Base-by-base conservation (phyloP, 2,329 filamentous ascomycete species). In the Microdochium trichocladiopsis region DNA sequence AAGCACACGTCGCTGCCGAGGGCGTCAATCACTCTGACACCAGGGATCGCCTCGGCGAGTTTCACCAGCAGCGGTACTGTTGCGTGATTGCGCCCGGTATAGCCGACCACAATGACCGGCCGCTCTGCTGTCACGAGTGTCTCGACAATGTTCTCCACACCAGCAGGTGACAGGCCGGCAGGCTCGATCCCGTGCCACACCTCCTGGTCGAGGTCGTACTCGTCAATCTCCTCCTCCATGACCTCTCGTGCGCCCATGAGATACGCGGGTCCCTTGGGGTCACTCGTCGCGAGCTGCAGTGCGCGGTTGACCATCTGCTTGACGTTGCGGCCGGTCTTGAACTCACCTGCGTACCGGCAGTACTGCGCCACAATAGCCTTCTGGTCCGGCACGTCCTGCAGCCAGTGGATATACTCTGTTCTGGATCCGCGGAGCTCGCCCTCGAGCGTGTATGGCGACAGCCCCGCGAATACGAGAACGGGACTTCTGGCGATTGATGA, bases 361-460 rank as follows among this genome's bases (percentile, higher is more conserved):
- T 90, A 90, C 63, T 90, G 86, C 0, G 77, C 72, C 6, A 90
- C 78, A 49, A 90, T 89, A 59, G 82, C 77, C 62, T 86, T 87
- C 66, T 90, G 87, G 59, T 90, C 86, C 0, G 83, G 86, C 2
- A 88, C 83, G 66, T 90, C 86, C 61, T 90, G 87, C 25, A 90
- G 85, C 85, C 86, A 90, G 61, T 90, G 86, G 41, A 89, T 89
- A 61, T 88, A 90, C 65, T 90, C 87, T 0, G 86, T 89, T 52
- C 87, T 71, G 1, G 79, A 83, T 1, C 87, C 87, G 6, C 82
- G 73, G 66, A 84, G 79, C 66, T 90, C 86, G 5, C 87, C 87
- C 58, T 89, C 84, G 50, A 86, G 79, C 0, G 87, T 90, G 63
- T 79, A 87, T 0, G 87, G 87, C 10, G 81, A 86, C n/a, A 90